phyloP scores from a whole-genome alignment of 306 rosid genomes.

The Cicer judaicum region DNA sequence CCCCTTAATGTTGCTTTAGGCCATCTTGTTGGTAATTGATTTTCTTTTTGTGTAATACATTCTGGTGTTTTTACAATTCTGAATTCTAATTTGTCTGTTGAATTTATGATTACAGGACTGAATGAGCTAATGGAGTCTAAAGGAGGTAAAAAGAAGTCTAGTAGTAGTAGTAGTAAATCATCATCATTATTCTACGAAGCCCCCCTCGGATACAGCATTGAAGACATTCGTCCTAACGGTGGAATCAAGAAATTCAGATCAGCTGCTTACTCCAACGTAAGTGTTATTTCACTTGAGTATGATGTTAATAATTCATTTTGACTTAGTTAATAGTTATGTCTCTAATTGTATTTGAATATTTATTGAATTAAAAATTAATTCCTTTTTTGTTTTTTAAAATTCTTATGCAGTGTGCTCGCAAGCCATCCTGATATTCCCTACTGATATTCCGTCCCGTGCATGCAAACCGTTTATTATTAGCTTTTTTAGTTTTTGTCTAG shows the following conservation, averaged over 20 bases:
- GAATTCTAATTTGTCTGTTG: not conserved
- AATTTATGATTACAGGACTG: constrained; percentile 47
- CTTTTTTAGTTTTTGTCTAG: constrained; percentile 36
- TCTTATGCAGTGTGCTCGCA: constrained; percentile 83
- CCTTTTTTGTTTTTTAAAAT: not conserved
- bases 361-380: not conserved
- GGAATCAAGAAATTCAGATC: constrained; percentile 89
- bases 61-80: not conserved
- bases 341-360: not conserved
- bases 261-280: constrained; percentile 91
- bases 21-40: not conserved
- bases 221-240: constrained; percentile 86
- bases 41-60: not conserved
- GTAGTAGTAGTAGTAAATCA: constrained; percentile 63
- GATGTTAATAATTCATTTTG: not conserved
- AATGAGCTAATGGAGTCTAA: constrained; percentile 81
- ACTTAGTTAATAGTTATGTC: not conserved
- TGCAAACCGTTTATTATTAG: constrained; percentile 36
- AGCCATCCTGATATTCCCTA: constrained; percentile 71
- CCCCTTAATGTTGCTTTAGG: not conserved
- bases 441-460: not conserved
- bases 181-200: constrained; percentile 72
- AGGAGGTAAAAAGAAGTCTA: constrained; percentile 83
- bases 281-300: constrained; percentile 5
- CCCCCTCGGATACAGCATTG: constrained; percentile 90